phyloP scores from a whole-genome alignment of 108 stramenopile genomes.

The Aureococcus anophagefferens region DNA sequence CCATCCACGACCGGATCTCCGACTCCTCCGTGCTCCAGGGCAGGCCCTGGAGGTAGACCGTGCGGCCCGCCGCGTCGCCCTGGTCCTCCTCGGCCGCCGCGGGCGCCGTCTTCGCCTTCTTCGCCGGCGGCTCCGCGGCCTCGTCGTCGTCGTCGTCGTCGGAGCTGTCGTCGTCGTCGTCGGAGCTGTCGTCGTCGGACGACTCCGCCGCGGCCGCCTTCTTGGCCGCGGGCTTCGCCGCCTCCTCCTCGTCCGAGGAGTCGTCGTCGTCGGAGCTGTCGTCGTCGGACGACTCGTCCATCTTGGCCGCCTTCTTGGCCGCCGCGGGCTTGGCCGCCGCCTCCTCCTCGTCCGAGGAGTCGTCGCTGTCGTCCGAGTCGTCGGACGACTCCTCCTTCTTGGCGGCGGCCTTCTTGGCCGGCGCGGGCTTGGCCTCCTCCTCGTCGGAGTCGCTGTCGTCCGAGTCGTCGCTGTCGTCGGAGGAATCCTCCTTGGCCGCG shows the following conservation, averaged over 20 bases:
- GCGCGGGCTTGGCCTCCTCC: not conserved
- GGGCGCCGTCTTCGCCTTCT: conserved; percentile 26
- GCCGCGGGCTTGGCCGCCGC: not conserved
- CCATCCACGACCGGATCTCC: conserved; percentile 79
- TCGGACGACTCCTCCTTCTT: not conserved
- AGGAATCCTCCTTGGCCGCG: not conserved
- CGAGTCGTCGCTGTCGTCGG: not conserved
- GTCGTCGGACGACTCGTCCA: not conserved
- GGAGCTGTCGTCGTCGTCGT: not conserved
- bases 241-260: not conserved
- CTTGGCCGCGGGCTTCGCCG: not conserved
- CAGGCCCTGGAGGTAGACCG: conserved; percentile 74
- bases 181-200: not conserved
- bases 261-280: not conserved
- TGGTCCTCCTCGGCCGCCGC: conserved; percentile 26
- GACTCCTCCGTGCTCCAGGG: conserved; percentile 84
- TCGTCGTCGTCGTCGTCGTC: not conserved
- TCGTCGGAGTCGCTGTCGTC: not conserved
- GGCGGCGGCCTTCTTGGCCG: not conserved
- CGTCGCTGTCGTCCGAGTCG: not conserved
- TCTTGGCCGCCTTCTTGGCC: too few species aligned
- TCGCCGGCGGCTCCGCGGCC: not conserved
- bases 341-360: not conserved
- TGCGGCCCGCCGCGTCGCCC: conserved; percentile 20
- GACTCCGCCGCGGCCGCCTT: not conserved